Percentiles rank a stretch among this genome's conserved stretches.
phyloP scores from a whole-genome alignment of 768 basidiomycete species.

The Mrakia frigida region DNA sequence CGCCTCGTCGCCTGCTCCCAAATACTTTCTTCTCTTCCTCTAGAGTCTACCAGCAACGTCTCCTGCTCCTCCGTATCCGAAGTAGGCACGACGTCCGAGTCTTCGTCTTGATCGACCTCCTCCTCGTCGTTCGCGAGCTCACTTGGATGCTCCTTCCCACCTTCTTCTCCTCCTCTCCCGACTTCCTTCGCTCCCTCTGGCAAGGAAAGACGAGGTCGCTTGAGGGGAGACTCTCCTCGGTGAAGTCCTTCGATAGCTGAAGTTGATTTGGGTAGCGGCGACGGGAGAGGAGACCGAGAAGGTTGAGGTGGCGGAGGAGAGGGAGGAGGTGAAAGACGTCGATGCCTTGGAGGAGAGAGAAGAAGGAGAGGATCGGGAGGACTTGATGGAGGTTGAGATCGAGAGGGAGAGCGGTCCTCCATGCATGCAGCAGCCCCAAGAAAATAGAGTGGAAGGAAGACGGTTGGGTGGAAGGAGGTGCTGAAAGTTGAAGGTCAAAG shows the following conservation, averaged over 20 bases:
- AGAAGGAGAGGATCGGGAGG: neutral
- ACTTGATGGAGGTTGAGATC: neutral
- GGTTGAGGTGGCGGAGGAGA: neutral
- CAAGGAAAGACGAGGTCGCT: neutral
- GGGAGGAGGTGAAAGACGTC: neutral
- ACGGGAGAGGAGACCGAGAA: neutral
- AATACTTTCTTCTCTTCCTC: neutral
- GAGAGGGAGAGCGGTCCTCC: neutral
- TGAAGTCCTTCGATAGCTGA: neutral
- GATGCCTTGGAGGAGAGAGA: neutral
- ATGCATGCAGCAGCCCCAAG: neutral
- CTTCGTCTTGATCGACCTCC: neutral
- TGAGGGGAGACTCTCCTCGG: neutral
- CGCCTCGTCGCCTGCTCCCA: neutral
- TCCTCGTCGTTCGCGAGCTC: neutral
- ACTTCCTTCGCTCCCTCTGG: neutral
- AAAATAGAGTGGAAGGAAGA: neutral
- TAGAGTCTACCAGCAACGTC: neutral
- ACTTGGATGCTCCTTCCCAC: neutral
- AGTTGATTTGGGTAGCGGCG: neutral
- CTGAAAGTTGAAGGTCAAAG: too few species aligned
- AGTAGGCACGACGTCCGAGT: conserved; percentile 8
- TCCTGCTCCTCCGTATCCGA: conserved; percentile 10
- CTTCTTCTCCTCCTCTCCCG: neutral
- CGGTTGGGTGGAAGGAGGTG: neutral